These are phyloP conservation scores for Echites panduratus DNA, from an alignment of 257 asterid genomes.

Conservation along the genomic window DNA sequence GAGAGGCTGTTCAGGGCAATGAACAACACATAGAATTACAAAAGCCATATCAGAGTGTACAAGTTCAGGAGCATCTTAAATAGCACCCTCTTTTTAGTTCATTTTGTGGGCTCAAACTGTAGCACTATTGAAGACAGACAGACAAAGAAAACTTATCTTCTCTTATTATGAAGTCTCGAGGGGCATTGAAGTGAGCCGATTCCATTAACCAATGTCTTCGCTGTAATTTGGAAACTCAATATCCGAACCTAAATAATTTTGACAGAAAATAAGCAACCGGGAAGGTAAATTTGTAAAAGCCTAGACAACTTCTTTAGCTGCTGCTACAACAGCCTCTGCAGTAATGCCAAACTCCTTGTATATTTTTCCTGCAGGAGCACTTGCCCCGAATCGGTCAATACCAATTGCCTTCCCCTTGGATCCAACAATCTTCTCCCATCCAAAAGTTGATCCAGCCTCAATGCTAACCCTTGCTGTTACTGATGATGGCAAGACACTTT, in stretches of 20 bases:
- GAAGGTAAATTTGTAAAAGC: constrained; percentile 14
- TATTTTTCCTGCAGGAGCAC: constrained; percentile 57
- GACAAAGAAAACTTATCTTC: constrained; percentile 21
- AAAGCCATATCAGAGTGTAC: constrained; percentile 31
- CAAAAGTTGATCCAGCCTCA: constrained; percentile 78
- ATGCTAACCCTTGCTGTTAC: constrained; percentile 73
- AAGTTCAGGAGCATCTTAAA: constrained; percentile 34
- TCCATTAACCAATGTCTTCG: constrained; percentile 14
- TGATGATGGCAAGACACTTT: constrained; percentile 52
- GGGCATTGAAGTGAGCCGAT: constrained; percentile 17
- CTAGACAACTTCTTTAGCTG: constrained; percentile 60
- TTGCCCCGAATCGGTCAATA: constrained; percentile 61
- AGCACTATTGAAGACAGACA: constrained; percentile 20
- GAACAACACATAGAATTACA: constrained; percentile 30
- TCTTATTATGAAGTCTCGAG: constrained; percentile 36
- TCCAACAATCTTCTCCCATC: constrained; percentile 69
- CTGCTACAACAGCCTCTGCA: constrained; percentile 66
- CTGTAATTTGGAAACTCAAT: constrained; percentile 14
- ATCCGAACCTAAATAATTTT: constrained; percentile 11
- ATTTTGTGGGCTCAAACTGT: constrained; percentile 26
- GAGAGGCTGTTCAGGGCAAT: constrained; percentile 8
- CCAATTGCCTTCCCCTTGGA: constrained; percentile 65
- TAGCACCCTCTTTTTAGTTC: constrained; percentile 26
- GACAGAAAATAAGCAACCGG: constrained; percentile 22
- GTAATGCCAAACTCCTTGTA: constrained; percentile 63